phyloP scores from a whole-genome alignment of 1,139 yeast species.

The Saccharomyces hybrid region DNA sequence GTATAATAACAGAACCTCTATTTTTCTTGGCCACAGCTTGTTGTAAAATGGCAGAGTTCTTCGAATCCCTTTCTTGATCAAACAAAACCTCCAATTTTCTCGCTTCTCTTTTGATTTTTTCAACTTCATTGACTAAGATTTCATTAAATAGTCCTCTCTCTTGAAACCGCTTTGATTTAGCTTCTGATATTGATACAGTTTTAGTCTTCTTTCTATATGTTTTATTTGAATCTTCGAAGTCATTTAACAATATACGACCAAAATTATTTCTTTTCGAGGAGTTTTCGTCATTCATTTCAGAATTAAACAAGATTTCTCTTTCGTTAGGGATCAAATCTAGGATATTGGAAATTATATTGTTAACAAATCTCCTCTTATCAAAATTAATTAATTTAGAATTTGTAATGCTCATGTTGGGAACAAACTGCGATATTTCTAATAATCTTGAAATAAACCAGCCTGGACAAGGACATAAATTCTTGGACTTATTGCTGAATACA shows the following conservation, averaged over 20 bases:
- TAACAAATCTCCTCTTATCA: conserved; percentile 59
- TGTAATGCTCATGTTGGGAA: conserved; percentile 58
- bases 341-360: conserved; percentile 48
- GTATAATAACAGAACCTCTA: conserved; percentile 12
- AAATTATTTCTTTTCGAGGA: conserved; percentile 14
- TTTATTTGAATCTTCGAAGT: conserved; percentile 15
- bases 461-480: conserved; percentile 67
- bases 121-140: conserved; percentile 42
- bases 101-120: conserved; percentile 45
- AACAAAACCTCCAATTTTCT: conserved; percentile 40
- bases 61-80: conserved; percentile 33
- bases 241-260: conserved; percentile 19
- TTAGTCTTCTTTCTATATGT: conserved; percentile 28
- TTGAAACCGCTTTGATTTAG: conserved; percentile 32
- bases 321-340: conserved; percentile 34
- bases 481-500: conserved; percentile 43
- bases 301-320: neutral
- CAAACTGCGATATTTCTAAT: conserved; percentile 56
- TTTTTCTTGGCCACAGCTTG: conserved; percentile 12
- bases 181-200: conserved; percentile 39
- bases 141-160: conserved; percentile 39
- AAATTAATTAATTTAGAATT: conserved; percentile 54
- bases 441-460: conserved; percentile 67
- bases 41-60: conserved; percentile 13
- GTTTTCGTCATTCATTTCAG: conserved; percentile 7